phyloP scores from a whole-genome alignment of 192 early-diverging fungal species.

The Podila minutissima region DNA sequence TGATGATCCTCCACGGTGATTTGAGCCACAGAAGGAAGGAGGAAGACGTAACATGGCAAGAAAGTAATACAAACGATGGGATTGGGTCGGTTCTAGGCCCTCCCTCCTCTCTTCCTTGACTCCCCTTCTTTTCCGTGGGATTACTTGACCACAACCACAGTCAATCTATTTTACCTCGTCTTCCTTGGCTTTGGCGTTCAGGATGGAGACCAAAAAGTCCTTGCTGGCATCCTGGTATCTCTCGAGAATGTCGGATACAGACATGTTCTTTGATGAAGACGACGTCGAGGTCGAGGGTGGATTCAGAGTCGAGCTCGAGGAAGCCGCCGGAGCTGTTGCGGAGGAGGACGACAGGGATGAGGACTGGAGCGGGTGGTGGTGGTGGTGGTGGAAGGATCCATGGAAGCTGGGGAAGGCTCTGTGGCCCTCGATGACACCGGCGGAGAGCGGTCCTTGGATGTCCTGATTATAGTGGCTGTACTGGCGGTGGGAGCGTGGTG shows the following conservation, averaged over 20 bases:
- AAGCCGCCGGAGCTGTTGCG: background rate
- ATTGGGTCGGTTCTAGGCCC: background rate
- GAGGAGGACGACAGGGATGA: conserved; percentile 12
- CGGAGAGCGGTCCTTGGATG: conserved; percentile 41
- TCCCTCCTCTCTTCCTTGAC: background rate
- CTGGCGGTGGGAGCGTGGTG: conserved; percentile 7
- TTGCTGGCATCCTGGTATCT: conserved; percentile 49
- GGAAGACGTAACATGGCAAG: background rate
- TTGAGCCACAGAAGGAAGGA: background rate
- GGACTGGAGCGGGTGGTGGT: conserved; percentile 12
- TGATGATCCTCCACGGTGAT: too few relatives aligned
- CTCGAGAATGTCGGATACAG: conserved; percentile 42
- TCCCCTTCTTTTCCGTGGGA: background rate
- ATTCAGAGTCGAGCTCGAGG: conserved; percentile 2
- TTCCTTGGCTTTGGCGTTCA: conserved; percentile 49
- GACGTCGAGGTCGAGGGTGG: conserved; percentile 1
- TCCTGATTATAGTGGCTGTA: conserved; percentile 27
- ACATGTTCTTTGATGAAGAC: conserved; percentile 2
- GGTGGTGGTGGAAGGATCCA: conserved; percentile 3
- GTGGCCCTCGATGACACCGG: conserved; percentile 42
- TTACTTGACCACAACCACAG: background rate
- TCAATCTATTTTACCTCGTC: conserved; percentile 26
- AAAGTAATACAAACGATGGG: background rate
- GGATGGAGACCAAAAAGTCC: conserved; percentile 39
- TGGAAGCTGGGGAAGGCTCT: conserved; percentile 47